Evolutionary conservation across 1,139 yeast genomes (phyloP).

Genomic region (Pneumocystis carinii): DNA sequence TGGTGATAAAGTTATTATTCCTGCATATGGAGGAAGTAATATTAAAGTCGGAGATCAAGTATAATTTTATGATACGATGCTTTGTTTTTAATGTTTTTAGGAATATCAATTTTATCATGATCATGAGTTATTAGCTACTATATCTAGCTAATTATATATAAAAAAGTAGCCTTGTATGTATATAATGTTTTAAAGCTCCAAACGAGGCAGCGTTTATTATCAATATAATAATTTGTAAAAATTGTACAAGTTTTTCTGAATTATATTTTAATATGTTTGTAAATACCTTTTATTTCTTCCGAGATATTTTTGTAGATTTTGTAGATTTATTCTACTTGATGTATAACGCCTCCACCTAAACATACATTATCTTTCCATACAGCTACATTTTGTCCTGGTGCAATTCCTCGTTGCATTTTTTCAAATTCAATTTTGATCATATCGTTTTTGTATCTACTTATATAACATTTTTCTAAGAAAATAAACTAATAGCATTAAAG

Average conservation of each 20-base stretch:
- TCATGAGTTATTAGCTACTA: not conserved
- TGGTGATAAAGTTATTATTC: conserved; percentile 89
- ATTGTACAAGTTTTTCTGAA: not conserved
- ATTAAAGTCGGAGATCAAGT: conserved; percentile 67
- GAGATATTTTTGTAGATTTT: not conserved
- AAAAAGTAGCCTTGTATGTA: not conserved
- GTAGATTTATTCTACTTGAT: not conserved
- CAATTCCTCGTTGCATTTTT: conserved; percentile 51
- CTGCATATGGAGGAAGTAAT: conserved; percentile 76
- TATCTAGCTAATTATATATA: not conserved
- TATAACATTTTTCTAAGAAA: conserved; percentile 6
- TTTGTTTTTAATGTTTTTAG: not conserved
- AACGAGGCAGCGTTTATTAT: not conserved
- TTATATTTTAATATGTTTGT: not conserved
- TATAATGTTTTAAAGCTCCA: not conserved
- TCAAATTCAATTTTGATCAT: conserved; percentile 25
- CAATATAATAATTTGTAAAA: not conserved
- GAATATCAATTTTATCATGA: not conserved
- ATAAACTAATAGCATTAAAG: not conserved
- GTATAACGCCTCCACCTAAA: conserved; percentile 60
- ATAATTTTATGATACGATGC: conserved; percentile 1
- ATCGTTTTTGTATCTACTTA: conserved; percentile 22
- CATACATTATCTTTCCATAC: conserved; percentile 53
- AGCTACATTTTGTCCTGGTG: conserved; percentile 80
- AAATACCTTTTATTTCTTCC: not conserved